Base-by-base conservation (phyloP, 495 filamentous ascomycete genomes). In the Daldinia loculata region DNA sequence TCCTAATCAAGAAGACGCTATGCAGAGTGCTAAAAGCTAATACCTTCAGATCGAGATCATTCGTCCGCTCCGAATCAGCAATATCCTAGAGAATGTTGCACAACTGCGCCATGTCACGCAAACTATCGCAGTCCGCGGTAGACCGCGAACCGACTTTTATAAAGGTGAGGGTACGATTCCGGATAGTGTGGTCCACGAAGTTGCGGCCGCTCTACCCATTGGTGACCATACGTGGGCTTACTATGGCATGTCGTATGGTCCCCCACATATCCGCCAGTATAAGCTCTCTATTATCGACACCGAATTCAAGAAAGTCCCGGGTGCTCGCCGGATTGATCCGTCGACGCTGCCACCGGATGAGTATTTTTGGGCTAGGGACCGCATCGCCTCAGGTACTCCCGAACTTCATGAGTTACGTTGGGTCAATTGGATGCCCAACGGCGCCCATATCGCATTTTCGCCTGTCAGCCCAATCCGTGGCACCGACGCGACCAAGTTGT, bases 61-160 rank as follows among this genome's bases (percentile, higher is more conserved):
- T 67, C 80, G 85, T 4, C 86, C 86, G 2, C 78, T 89, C 5
- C 78, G 81, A 4, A 79, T 83, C 45, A 72, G 80, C 52, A 80
- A 81, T 59, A 85, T 88, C 43, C 79, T 89, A 34, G 83, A 85
- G 52, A 89, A 89, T 71, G 83, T 86, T 34, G 84, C 86, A 30
- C 84, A 87, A 64, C 75, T 88, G 7, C 83, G 86, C 6, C 83
- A 87, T 69, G 81, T 85, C 34, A 82, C 81, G 27, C 84, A 87
- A 65, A 78, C 78, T 24, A 72, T 85, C 36, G 84, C 83, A 17
- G 81, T 83, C 4, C 70, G 72, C 32, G 83, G 81, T 45, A 74
- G 71, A 24, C 80, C 83, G 50, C 81, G 83, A 63, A 79, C 79
- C 30, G 77, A 76, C 7, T 86, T 77, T 70, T 86, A 80, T 59